Base-by-base conservation (phyloP, 2,329 filamentous ascomycete genomes). In the Bretziella fagacearum region DNA sequence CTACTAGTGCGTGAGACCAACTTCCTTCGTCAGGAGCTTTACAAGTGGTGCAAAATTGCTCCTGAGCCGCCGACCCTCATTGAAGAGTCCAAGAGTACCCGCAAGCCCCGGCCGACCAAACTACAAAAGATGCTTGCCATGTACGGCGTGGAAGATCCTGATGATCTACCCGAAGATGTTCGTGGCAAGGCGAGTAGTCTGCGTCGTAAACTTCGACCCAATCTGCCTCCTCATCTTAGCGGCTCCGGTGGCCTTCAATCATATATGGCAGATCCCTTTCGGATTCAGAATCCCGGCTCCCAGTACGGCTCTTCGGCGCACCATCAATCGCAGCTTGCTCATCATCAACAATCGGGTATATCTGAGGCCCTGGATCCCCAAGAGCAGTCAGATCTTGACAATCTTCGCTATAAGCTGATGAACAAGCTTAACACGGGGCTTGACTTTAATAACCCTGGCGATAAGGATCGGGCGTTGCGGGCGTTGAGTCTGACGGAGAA, bases 101-200 rank as follows among this genome's bases (percentile, higher is more conserved):
- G 91, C 50, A 98, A 98, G 62, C 91, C 91, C 33, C 79, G 91
- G 6, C 91, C 91, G 6, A 98, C 91, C 0, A 98, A 98, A 63
- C 75, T 95, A 54, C 89, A 96, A 61, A 96, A 95, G 65, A 74
- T 96, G 56, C 81, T 98, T 68, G 78, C 78, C 1, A 81, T 91
- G 56, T 77, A 91, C 52, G 87, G 86, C 2, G 84, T 96, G 10
- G 80, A 87, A 3, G 85, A 93, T 54, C 84, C 85, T 0, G 89
- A 96, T 46, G 84, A 95, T 54, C 70, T 98, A 3, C 91, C 91
- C 0, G 79, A 86, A 52, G 77, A 83, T 54, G 73, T 87, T 52
- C 79, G 84, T 53, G 77, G 83, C 3, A 93, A 93, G 59, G 78
- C 79, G 0, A 78, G 81, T 52, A 77, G 73, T 52, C 62, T 79